Percentiles rank a stretch among this genome's conserved stretches.
phyloP scores from a whole-genome alignment of 108 stramenopile genomes.

The Nitzschia sp. region DNA sequence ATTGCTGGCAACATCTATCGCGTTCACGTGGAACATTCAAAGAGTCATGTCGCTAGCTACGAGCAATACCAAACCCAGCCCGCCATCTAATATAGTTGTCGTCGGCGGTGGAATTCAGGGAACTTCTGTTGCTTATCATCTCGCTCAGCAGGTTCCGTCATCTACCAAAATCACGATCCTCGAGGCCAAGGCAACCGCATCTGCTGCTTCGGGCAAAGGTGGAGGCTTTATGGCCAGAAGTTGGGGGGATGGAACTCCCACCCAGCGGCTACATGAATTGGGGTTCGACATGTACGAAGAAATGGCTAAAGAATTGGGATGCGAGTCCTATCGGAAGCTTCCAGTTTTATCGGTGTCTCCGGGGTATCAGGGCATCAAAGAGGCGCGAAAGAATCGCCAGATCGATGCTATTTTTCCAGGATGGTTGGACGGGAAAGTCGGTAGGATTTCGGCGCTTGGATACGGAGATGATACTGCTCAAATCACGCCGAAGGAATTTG shows the following conservation, averaged over 20 bases:
- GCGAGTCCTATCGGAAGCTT: slow-evolving; percentile 74
- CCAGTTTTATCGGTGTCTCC: slow-evolving; percentile 77
- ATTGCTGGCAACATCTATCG: background rate
- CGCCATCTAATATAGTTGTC: slow-evolving; percentile 49
- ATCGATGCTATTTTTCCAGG: slow-evolving; percentile 44
- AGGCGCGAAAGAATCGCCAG: slow-evolving; percentile 26
- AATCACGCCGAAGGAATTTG: slow-evolving; percentile 83
- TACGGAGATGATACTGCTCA: slow-evolving; percentile 86
- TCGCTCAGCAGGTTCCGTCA: slow-evolving; percentile 42
- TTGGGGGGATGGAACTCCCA: slow-evolving; percentile 60
- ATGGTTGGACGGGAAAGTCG: slow-evolving; percentile 80
- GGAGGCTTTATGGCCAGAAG: slow-evolving; percentile 83
- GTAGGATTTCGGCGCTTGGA: slow-evolving; percentile 64
- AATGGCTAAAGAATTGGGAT: slow-evolving; percentile 60
- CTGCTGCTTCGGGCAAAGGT: slow-evolving; percentile 76
- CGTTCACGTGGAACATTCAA: background rate
- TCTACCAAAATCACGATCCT: slow-evolving; percentile 60
- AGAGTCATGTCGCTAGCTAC: slow-evolving; percentile 54
- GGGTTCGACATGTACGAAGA: slow-evolving; percentile 71
- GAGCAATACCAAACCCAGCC: slow-evolving; percentile 53
- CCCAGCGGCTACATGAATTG: slow-evolving; percentile 43
- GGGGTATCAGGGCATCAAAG: slow-evolving; percentile 32
- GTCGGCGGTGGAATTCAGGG: slow-evolving; percentile 73
- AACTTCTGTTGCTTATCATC: slow-evolving; percentile 59
- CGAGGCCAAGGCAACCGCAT: slow-evolving; percentile 61